phyloP scores from a whole-genome alignment of 129 eudicot species.

The Escallonia rubra region DNA sequence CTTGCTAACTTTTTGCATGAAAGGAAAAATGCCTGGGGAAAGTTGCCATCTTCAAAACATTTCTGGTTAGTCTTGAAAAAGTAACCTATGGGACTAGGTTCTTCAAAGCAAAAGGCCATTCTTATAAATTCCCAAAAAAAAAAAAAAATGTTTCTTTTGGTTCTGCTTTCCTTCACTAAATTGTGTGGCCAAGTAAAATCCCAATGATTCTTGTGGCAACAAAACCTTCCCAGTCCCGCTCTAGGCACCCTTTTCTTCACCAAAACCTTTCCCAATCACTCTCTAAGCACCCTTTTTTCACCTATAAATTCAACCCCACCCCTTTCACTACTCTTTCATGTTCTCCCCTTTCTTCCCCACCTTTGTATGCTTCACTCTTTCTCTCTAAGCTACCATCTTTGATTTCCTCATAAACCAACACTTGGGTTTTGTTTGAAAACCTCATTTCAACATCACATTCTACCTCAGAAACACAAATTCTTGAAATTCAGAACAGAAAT shows the following conservation, averaged over 20 bases:
- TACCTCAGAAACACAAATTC: slow-evolving; percentile 4
- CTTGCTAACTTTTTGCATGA: slow-evolving; percentile 2
- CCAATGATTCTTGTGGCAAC: slow-evolving; percentile 39
- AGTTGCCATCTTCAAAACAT: background rate
- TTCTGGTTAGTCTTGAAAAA: background rate
- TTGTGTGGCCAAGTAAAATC: slow-evolving; percentile 19
- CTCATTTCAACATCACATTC: slow-evolving; percentile 3
- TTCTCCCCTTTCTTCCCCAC: slow-evolving; percentile 23
- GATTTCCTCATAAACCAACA: slow-evolving; percentile 5
- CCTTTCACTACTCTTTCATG: slow-evolving; percentile 38
- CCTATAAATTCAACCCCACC: slow-evolving; percentile 53
- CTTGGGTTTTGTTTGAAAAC: slow-evolving; percentile 7
- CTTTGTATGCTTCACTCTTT: background rate
- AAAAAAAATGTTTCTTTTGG: background rate
- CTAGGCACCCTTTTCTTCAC: slow-evolving; percentile 12
- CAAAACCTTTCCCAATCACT: slow-evolving; percentile 3
- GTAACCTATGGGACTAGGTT: slow-evolving; percentile 2
- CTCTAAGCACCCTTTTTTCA: slow-evolving; percentile 14
- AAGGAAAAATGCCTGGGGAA: background rate
- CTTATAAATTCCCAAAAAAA: background rate
- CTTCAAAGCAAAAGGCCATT: slow-evolving; percentile 9
- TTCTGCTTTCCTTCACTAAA: slow-evolving; percentile 20
- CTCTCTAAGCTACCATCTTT: slow-evolving; percentile 6
- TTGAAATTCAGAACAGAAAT: slow-evolving; percentile 3
- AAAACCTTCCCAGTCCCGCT: slow-evolving; percentile 11